Base-by-base conservation (phyloP, 2,329 filamentous ascomycete species). In the Cordyceps fumosorosea region DNA sequence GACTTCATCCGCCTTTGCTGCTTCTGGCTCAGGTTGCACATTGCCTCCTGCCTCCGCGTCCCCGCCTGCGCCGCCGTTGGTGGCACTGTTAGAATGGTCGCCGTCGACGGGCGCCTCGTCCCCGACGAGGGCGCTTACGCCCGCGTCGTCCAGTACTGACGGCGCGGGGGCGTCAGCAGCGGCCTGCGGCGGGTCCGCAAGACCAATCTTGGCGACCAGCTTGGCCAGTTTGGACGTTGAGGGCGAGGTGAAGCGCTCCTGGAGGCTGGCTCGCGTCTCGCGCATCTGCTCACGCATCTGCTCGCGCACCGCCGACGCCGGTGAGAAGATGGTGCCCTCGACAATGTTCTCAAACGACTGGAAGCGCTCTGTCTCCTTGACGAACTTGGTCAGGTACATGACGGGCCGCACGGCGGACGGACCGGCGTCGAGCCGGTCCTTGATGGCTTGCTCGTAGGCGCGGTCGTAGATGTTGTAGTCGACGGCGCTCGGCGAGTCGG, bases 401-500 rank as follows among this genome's bases (percentile, higher is more conserved):
- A 76, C 74, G 16, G 78, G 76, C 57, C 73, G 72, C 56, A 73
- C 72, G 52, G 75, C 70, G 18, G 74, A 71, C 26, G 76, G 72
- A 63, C 74, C 78, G 32, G 77, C 69, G 67, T 74, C 77, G 68
- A 97, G 93, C 18, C 88, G 83, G 63, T 89, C 83, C 32, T 95
- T 84, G 75, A 97, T 91, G 64, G 89, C 84, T 22, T 71, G 71
- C 69, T 90, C 86, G 72, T 96, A 97, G 0, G 93, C 93, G 0
- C 84, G 85, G 72, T 96, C 91, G 73, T 96, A 97, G 63, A 98
- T 88, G 70, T 95, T 87, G 68, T 91, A 91, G 64, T 96, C 91
- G 6, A 90, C 89, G 1, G 88, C 89, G 0, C 88, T 88, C 3
- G 93, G 93, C 1, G 90, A 96, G 74, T 96, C 92, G 34, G 90